Base-by-base conservation (phyloP, 441 rosid genomes). In the Adansonia madagascariensis region DNA sequence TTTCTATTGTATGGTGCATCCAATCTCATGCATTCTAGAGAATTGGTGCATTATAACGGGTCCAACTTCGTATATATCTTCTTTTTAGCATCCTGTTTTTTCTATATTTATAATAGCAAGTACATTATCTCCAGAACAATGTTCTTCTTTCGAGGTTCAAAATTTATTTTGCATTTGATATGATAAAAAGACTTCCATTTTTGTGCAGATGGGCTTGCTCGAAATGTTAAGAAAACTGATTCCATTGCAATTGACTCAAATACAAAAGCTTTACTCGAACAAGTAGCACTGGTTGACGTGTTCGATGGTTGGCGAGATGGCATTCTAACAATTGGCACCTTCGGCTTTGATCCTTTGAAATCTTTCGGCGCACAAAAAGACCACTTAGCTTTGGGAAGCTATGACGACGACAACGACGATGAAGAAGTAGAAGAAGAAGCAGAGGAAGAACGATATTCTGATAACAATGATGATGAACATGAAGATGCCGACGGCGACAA, bases 251-350 rank as follows among this genome's bases (percentile, higher is more conserved):
- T 86, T 73, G 90, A 88, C 63, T 85, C 85, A 65, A 92, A 88
- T 73, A 90, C 90, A 11, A 86, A 85, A 74, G 90, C 88, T 78
- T 84, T 91, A 75, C 81, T 90, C 52, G 89, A 90, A 80, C 93
- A 91, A 80, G 89, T 86, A 27, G 88, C 91, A 8, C 74, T 89
- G 27, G 87, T 85, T 11, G 94, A 88, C 57, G 91, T 82, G 77
- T 86, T 91, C 59, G 95, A 90, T 78, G 91, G 86, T 60, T 94
- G 98, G 98, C 87, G 81, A 80, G 91, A 88, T 73, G 92, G 97
- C 77, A 88, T 94, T 82, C 86, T 94, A 67, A 89, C 92, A 55
- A 92, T 94, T 50, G 97, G 97, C 35, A 94, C 98, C n/a, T 90
- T 94, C 15, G 98, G 98, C 52, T 86, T 91, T 50, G 97, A 92